A percentile compares a stretch with the other conserved stretches of the same genome.
These are phyloP conservation scores for Phytopythium vexans DNA, from an alignment of 352 stramenopile species.

Conservation along the genomic window DNA sequence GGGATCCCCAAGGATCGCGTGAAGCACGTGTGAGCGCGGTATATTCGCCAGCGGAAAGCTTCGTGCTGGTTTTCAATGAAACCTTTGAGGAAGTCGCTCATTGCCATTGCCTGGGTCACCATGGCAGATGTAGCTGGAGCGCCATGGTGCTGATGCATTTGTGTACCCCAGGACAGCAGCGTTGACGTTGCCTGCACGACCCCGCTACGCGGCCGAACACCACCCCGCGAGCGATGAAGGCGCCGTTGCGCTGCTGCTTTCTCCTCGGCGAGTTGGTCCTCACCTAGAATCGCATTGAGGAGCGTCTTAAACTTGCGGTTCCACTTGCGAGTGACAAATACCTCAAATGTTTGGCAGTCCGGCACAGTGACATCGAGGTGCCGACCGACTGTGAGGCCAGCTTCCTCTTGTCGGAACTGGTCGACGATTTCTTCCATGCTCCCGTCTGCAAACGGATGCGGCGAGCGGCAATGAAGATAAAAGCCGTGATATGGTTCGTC, in stretches of 20 bases:
- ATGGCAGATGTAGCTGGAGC: slow-evolving; percentile 38
- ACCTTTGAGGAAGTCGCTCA: slow-evolving; percentile 77
- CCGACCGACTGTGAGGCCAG: slow-evolving; percentile 78
- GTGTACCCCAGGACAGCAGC: slow-evolving; percentile 1
- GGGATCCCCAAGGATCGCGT: slow-evolving; percentile 66
- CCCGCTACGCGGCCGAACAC: not conserved
- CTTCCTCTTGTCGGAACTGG: slow-evolving; percentile 90
- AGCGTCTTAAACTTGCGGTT: slow-evolving; percentile 78
- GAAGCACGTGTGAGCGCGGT: slow-evolving; percentile 73
- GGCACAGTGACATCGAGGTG: slow-evolving; percentile 78
- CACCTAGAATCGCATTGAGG: slow-evolving; percentile 34
- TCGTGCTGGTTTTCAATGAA: slow-evolving; percentile 87
- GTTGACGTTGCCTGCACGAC: not conserved
- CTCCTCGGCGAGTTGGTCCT: slow-evolving; percentile 10
- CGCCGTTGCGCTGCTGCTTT: slow-evolving; percentile 15
- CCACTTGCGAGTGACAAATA: slow-evolving; percentile 90
- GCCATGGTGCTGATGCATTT: slow-evolving; percentile 1
- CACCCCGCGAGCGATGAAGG: slow-evolving; percentile 16
- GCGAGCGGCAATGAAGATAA: slow-evolving; percentile 94
- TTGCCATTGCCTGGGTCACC: slow-evolving; percentile 41
- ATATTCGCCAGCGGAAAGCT: slow-evolving; percentile 71
- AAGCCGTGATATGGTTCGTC: slow-evolving; percentile 92
- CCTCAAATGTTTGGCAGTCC: slow-evolving; percentile 89
- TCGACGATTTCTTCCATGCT: slow-evolving; percentile 91
- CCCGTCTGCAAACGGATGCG: slow-evolving; percentile 90